Percentiles rank a stretch among this genome's conserved stretches.
These are phyloP conservation scores for Helotiales sp. DNA, from an alignment of 2,329 filamentous ascomycete genomes.

Conservation along the genomic window DNA sequence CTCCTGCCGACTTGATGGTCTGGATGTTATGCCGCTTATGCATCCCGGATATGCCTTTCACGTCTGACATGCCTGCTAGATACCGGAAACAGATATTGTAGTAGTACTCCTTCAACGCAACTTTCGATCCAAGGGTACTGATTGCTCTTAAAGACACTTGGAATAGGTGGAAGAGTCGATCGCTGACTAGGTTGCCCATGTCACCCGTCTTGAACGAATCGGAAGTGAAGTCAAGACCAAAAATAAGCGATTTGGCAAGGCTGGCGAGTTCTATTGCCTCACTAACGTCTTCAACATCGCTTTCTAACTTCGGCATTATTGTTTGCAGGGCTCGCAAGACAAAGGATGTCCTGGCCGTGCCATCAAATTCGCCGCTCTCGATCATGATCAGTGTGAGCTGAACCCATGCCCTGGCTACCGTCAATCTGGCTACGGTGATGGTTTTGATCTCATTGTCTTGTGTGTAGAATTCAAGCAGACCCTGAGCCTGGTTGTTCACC, in stretches of 20 bases:
- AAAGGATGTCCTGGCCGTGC: slow-evolving; percentile 73
- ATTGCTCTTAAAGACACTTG: slow-evolving; percentile 83
- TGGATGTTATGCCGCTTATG: slow-evolving; percentile 60
- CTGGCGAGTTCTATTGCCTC: slow-evolving; percentile 79
- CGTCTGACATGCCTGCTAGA: slow-evolving; percentile 67
- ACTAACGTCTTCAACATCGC: slow-evolving; percentile 67
- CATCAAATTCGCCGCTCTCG: slow-evolving; percentile 79
- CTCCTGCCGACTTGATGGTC: slow-evolving; percentile 79
- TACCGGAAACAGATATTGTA: slow-evolving; percentile 93
- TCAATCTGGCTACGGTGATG: slow-evolving; percentile 57
- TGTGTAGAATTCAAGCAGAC: slow-evolving; percentile 64
- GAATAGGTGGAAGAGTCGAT: slow-evolving; percentile 91
- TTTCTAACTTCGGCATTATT: slow-evolving; percentile 85
- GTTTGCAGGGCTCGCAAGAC: slow-evolving; percentile 86
- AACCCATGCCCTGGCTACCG: slow-evolving; percentile 81
- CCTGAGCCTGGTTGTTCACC: slow-evolving; percentile 62
- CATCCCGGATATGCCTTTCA: slow-evolving; percentile 55
- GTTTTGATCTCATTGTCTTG: slow-evolving; percentile 68
- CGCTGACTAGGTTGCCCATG: slow-evolving; percentile 76
- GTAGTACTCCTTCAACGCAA: slow-evolving; percentile 79
- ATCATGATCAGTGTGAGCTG: slow-evolving; percentile 84
- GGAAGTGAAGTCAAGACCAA: slow-evolving; percentile 67
- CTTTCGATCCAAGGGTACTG: slow-evolving; percentile 71
- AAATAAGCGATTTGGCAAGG: slow-evolving; percentile 74
- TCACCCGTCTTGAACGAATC: slow-evolving; percentile 49